Conservation (phyloP, 176 grass and related monocot genomes). For the Neostapfia colusana region DNA sequence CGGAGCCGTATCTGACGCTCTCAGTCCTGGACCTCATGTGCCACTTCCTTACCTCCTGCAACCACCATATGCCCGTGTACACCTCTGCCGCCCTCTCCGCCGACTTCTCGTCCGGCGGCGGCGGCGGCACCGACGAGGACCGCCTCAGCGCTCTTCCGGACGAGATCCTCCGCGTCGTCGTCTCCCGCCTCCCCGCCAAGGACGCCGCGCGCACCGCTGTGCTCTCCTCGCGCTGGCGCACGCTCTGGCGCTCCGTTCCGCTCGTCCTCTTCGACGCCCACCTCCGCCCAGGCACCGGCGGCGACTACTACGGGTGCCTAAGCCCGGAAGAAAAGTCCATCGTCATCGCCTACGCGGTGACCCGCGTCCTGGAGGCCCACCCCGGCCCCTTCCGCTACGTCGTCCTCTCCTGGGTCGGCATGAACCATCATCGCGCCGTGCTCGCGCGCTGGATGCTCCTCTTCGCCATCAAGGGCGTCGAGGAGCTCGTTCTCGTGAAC, state of each 20-base stretch:
- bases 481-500: slow-evolving; percentile 4
- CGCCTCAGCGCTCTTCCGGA: background rate
- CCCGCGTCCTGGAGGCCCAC: background rate
- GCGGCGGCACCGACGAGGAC: background rate
- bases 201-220: background rate
- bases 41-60: background rate
- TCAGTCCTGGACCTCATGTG: background rate
- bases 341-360: background rate
- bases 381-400: background rate
- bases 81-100: background rate
- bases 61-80: background rate
- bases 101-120: background rate
- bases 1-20: background rate
- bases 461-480: background rate
- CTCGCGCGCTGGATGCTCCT: background rate
- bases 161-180: background rate
- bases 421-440: background rate
- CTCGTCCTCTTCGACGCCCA: background rate
- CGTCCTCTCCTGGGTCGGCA: background rate
- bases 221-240: background rate
- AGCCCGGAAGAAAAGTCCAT: background rate
- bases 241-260: background rate
- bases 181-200: background rate
- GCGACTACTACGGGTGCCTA: background rate
- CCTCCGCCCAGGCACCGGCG: background rate